phyloP scores from a whole-genome alignment of 1,284 basidiomycete genomes.

The Volvariella volvacea region DNA sequence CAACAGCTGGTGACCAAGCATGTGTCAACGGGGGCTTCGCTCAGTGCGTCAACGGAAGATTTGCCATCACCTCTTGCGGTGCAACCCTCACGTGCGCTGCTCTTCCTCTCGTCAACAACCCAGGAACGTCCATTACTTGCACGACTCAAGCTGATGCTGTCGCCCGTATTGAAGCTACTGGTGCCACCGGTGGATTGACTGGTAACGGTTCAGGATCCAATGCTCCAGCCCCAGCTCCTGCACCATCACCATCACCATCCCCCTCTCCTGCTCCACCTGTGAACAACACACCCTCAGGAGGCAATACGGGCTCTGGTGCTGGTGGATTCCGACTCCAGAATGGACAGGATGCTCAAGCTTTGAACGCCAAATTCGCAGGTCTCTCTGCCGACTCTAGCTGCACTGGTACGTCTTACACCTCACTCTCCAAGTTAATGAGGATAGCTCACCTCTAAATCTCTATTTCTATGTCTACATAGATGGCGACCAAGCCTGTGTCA shows the following conservation, averaged over 20 bases:
- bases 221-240: not conserved
- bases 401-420: constrained; percentile 19
- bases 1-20: constrained; percentile 26
- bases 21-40: constrained; percentile 30
- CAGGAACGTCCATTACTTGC: constrained; percentile 37
- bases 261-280: constrained; percentile 17
- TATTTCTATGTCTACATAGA: constrained; percentile 18
- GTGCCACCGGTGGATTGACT: constrained; percentile 23
- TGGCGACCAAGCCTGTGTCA: constrained; percentile 40
- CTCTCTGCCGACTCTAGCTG: constrained; percentile 34
- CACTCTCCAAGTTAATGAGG: constrained; percentile 13
- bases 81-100: constrained; percentile 30
- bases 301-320: no score
- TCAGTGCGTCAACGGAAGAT: constrained; percentile 32
- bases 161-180: constrained; percentile 27
- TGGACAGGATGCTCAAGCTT: constrained; percentile 41
- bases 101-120: constrained; percentile 40
- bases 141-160: constrained; percentile 26
- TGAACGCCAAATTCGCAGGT: constrained; percentile 42
- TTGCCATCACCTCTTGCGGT: constrained; percentile 26
- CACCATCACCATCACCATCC: constrained; percentile 8
- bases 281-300: constrained; percentile 13
- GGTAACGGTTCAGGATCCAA: constrained; percentile 11
- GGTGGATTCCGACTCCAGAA: constrained; percentile 32
- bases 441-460: not conserved